Evolutionary conservation across 768 basidiomycete genomes (phyloP), one percentile per base, ranked within the genome.

Genomic region (Hygrophorus pudorinus): DNA sequence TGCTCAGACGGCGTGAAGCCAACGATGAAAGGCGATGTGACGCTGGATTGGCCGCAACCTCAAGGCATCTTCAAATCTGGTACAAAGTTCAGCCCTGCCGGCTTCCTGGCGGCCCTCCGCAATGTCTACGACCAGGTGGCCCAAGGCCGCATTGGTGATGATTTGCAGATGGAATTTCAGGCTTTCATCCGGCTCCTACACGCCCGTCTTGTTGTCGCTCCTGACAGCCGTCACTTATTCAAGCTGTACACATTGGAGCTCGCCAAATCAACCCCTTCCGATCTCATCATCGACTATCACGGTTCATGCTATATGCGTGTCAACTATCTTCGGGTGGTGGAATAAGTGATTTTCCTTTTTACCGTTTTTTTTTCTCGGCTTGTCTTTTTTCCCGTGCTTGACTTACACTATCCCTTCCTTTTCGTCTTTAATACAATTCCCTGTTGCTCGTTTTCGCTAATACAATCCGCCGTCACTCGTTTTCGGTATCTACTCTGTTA

Each of bases 101-200:
- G 9, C 18, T 42, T 42, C 27, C 27, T 42, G 28, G 20, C 41
- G 5, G 29, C 41, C 16, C 17, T 42, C 31, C 41, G 41, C 17
- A 24, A 42, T 42, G 41, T 42, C 28, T 42, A 42, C 11, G 41
- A 42, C 16, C 27, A 42, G 41, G 31, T 42, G 28, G 30, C 27
- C 16, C 18, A 32, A 17, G 20, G 27, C n/a, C 14, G 10, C 27
- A 32, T 6, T 12, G 28, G 28, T 5, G 41, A 42, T 29, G 41
- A 42, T n/a, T 12, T 42, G 12, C 8, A 21, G 13, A 30, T 42
- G 41, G 41, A 42, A 18, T 30, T 13, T 21, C 24, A 30, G 14
- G 41, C 41, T 5, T 42, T 42, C 30, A 16, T 12, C n/a, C 13
- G 20, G 30, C 41, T 42, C 20, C 27, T 42, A 16, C 24, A 32